phyloP scores from a whole-genome alignment of 495 filamentous ascomycete genomes.

The Xylona heveae region DNA sequence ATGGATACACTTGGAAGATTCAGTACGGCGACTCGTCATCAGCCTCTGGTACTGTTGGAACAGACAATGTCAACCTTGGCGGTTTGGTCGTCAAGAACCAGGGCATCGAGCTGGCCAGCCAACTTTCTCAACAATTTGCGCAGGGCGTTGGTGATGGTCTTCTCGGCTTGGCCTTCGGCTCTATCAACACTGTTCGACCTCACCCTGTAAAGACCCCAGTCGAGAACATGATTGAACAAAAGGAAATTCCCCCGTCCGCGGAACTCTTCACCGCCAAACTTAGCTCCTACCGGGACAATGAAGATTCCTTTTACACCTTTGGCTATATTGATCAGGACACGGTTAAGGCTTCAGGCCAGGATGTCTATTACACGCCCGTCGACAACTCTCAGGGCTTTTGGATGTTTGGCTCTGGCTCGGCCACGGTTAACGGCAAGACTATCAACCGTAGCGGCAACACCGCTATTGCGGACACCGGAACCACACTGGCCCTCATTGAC shows the following conservation, averaged over 20 bases:
- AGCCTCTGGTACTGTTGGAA: slow-evolving; percentile 49
- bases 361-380: slow-evolving; percentile 39
- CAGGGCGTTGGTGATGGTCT: slow-evolving; percentile 45
- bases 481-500: slow-evolving; percentile 47
- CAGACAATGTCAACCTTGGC: slow-evolving; percentile 44
- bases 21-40: slow-evolving; percentile 51
- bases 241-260: slow-evolving; percentile 35
- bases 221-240: slow-evolving; percentile 53
- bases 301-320: slow-evolving; percentile 57
- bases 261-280: slow-evolving; percentile 61
- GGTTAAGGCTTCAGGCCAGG: slow-evolving; percentile 28
- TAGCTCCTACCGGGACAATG: slow-evolving; percentile 37
- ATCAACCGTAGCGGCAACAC: slow-evolving; percentile 37
- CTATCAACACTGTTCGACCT: slow-evolving; percentile 47
- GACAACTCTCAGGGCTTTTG: slow-evolving; percentile 57
- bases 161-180: slow-evolving; percentile 47
- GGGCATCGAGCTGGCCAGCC: slow-evolving; percentile 44
- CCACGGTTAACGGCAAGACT: slow-evolving; percentile 36
- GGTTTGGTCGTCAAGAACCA: slow-evolving; percentile 47
- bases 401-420: slow-evolving; percentile 40
- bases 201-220: slow-evolving; percentile 44
- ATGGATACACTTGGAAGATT: slow-evolving; percentile 41
- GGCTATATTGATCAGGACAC: slow-evolving; percentile 52
- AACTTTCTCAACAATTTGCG: slow-evolving; percentile 39
- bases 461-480: slow-evolving; percentile 68